Base-by-base conservation (phyloP, 139 green algal species). In the Closterium sp. region DNA sequence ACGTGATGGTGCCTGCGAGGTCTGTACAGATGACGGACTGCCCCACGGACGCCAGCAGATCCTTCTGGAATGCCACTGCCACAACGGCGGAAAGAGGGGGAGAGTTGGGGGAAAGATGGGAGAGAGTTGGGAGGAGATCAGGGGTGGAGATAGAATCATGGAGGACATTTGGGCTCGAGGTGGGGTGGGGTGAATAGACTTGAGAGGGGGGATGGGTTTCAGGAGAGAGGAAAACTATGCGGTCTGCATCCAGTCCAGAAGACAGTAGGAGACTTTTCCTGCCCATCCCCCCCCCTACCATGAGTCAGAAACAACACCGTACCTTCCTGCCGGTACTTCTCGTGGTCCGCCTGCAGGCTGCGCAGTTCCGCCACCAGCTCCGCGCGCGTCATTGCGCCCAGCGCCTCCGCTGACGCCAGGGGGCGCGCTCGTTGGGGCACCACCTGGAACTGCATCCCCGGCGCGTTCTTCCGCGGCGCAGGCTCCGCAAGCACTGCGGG, bases 1-100 rank as follows among this genome's bases (percentile, higher is more conserved):
- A 91, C 9, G 90, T 93, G 29, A 91, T 93, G 50, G 32, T 85
- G 79, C 90, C 90, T 24, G 29, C 38, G 29, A 85, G 31, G 86
- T 29, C 27, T n/a, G 88, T 89, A 31, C 90, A 93, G 85, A 89
- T 89, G 29, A 93, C 90, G 22, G 90, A 86, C 90, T 93, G 79
- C 13, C 34, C 90, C 28, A 93, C 42, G 9, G 85, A 90, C n/a
- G 32, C 29, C 86, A 93, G 90, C 24, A 90, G 50, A 30, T 92
- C 89, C 42, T 87, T 89, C 21, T 92, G 85, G 28, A 87, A 87
- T 4, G 85, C n/a, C 85, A 87, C 85, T 87, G 85, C 85, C 85
- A 87, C 28, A 29, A 29, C 19, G 85, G 28, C 19, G 85, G 28
- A 31, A 7, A 28, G n/a, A 6, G 79, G 79, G 13, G 27, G 79